A percentile compares a stretch with the other conserved stretches of the same genome.
These are phyloP conservation scores for Sungouiozyma intestinalis DNA, from an alignment of 805 yeast species.

Conservation along the genomic window DNA sequence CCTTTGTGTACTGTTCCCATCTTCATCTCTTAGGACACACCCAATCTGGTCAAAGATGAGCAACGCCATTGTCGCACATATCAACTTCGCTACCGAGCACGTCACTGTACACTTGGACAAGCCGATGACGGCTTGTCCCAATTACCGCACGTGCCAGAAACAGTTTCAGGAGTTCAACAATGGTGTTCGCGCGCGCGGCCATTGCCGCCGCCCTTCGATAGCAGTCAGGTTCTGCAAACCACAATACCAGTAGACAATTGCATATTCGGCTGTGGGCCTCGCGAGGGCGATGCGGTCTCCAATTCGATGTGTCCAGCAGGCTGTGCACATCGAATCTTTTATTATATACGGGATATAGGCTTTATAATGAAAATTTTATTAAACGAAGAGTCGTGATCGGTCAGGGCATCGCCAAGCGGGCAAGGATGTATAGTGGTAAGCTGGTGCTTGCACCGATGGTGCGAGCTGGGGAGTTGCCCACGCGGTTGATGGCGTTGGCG, in stretches of 20 bases:
- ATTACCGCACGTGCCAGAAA: neutral
- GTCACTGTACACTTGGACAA: neutral
- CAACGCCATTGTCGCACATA: neutral
- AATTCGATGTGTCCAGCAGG: no score
- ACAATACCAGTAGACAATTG: neutral
- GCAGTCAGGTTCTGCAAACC: neutral
- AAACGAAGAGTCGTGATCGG: no score
- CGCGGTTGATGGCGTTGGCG: constrained; percentile 65
- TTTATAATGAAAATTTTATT: no score
- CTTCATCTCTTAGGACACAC: no score
- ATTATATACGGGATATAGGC: no score
- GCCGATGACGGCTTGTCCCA: neutral
- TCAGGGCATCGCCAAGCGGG: neutral
- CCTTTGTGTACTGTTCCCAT: no score
- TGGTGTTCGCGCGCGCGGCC: neutral
- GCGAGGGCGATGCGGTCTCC: no score
- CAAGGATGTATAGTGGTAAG: constrained; percentile 50
- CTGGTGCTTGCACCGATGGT: constrained; percentile 95
- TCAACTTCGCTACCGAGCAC: neutral
- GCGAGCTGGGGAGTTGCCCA: constrained; percentile 88
- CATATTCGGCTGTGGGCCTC: no score
- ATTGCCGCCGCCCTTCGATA: neutral
- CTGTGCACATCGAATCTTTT: no score
- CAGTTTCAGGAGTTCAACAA: neutral
- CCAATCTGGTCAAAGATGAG: no score